Percentiles rank a stretch among this genome's conserved stretches.
These are phyloP conservation scores for Fonsecaea monophora DNA, from an alignment of 2,329 filamentous ascomycete genomes.

Conservation along the genomic window DNA sequence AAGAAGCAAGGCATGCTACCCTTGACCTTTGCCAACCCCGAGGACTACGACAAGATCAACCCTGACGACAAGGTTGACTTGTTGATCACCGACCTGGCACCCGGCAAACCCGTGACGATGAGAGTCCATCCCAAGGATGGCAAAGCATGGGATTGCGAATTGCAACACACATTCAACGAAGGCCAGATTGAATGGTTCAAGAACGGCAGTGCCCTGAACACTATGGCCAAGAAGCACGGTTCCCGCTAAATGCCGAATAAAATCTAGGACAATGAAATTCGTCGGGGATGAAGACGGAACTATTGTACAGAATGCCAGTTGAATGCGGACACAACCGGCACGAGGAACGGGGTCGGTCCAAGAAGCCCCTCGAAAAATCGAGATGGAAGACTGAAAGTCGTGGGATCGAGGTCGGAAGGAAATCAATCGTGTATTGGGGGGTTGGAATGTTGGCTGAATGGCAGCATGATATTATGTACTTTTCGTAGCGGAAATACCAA, in stretches of 20 bases:
- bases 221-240: slow-evolving; percentile 78
- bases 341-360: background rate
- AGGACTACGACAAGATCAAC: slow-evolving; percentile 96
- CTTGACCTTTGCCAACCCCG: slow-evolving; percentile 90
- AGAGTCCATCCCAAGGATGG: slow-evolving; percentile 90
- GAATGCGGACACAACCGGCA: background rate
- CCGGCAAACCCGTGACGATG: slow-evolving; percentile 92
- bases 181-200: slow-evolving; percentile 99
- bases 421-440: background rate
- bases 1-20: slow-evolving; percentile 99
- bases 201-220: slow-evolving; percentile 96
- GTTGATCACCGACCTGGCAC: slow-evolving; percentile 83
- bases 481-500: slow-evolving; percentile 35
- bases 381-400: background rate
- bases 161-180: slow-evolving; percentile 97
- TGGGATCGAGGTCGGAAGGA: slow-evolving; percentile 7
- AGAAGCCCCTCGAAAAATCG: background rate
- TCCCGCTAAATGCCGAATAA: background rate
- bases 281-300: slow-evolving; percentile 5
- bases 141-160: slow-evolving; percentile 77
- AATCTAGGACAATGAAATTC: background rate
- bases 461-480: slow-evolving; percentile 35
- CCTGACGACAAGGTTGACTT: slow-evolving; percentile 92
- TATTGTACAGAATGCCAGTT: slow-evolving; percentile 25
- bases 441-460: slow-evolving; percentile 12